Conservation (phyloP, 345 rosid species). For the Melaleuca alternifolia region DNA sequence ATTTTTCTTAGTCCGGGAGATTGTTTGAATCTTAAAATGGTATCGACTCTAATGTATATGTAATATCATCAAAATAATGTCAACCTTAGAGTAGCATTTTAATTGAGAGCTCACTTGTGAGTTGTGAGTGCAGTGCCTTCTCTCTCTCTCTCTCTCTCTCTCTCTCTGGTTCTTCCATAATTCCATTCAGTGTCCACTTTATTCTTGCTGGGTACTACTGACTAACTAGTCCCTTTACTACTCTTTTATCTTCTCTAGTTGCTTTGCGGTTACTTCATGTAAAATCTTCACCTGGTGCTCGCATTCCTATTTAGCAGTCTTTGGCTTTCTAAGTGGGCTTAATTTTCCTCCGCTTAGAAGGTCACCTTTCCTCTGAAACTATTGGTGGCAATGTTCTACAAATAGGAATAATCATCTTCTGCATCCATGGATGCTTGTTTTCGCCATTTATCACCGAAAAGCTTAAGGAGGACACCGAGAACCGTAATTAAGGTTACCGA, state of each 20-base stretch:
- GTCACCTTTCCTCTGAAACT: not conserved
- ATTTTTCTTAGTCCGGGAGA: not conserved
- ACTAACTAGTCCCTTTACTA: not conserved
- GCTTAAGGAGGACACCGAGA: not conserved
- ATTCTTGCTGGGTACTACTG: not conserved
- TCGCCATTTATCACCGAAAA: not conserved
- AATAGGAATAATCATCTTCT: not conserved
- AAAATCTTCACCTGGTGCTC: not conserved
- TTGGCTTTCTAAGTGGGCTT: not conserved
- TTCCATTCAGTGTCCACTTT: not conserved
- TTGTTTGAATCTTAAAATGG: not conserved
- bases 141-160: not conserved
- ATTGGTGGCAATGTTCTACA: not conserved
- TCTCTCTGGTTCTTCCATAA: not conserved
- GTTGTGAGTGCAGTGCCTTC: not conserved
- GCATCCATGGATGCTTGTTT: not conserved
- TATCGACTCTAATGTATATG: not conserved
- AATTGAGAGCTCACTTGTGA: not conserved
- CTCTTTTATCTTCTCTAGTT: not conserved
- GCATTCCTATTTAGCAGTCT: not conserved
- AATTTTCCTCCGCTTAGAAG: not conserved
- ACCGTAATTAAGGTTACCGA: not conserved
- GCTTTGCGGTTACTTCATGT: not conserved
- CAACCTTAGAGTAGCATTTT: not conserved
- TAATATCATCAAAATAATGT: not conserved